Evolutionary conservation across 129 eudicot species (phyloP), one percentile per base, ranked within the genome.

Genomic region (Helianthus tuberosus): DNA sequence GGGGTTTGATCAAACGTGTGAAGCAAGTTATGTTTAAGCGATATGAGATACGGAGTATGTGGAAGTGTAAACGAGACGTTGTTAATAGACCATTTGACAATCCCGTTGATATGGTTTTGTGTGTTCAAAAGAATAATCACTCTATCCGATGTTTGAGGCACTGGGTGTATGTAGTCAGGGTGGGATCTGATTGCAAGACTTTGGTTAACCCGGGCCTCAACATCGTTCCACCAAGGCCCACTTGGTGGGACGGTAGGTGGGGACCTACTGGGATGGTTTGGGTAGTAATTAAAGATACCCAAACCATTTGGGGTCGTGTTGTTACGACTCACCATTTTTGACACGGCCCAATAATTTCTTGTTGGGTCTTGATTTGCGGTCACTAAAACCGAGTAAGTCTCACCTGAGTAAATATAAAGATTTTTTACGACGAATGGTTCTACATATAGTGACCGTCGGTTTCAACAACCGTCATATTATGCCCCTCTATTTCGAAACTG

Each of bases 391-490:
- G 97, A 93, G 77, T 93, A 93, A 0, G 96, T 93, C 64, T 93
- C 98, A 11, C 98, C 98, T 0, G 97, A 90, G 85, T 93, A 93
- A 43, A 93, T 90, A 80, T 77, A 88, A 0, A 93, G 81, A 68
- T 90, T 90, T 51, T 88, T 82, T 1, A 86, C 96, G 8, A 81
- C 89, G 35, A 93, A 88, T 38, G 98, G 97, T 15, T 90, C 92
- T 0, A 94, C 97, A 13, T n/a, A n/a, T 88, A 57, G 75, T 88
- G 89, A 5, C 98, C 97, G 65, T 94, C 98, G 12, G 98, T 86
- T 73, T 94, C 97, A 10, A 90, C 96, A 16, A 94, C 97, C 0
- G 97, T 94, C 96, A 94, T 79, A 64, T n/a, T n/a, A n/a, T n/a
- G n/a, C n/a, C n/a, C n/a, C n/a, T n/a, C n/a, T n/a, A n/a, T n/a